Evolutionary conservation across 2,329 filamentous ascomycete species (phyloP).

Genomic region (Ophiocordyceps camponoti-floridani): DNA sequence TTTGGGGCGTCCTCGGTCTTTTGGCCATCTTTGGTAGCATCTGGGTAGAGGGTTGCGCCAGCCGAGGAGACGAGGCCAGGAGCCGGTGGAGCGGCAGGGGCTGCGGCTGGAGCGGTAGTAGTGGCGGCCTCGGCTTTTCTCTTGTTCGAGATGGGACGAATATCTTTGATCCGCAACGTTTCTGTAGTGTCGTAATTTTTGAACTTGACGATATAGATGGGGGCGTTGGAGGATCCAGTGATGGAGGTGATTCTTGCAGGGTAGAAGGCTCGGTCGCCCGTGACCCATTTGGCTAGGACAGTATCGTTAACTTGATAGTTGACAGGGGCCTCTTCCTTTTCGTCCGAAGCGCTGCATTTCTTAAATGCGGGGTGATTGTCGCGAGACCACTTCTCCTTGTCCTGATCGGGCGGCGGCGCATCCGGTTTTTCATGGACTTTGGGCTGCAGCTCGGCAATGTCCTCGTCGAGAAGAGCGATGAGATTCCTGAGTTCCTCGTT

Average conservation of each 20-base stretch:
- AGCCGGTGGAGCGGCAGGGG: constrained; percentile 15
- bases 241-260: constrained; percentile 84
- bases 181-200: constrained; percentile 78
- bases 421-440: constrained; percentile 23
- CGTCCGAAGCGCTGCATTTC: constrained; percentile 27
- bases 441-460: constrained; percentile 61
- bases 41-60: constrained; percentile 38
- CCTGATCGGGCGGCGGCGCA: constrained; percentile 34
- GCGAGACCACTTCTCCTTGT: constrained; percentile 58
- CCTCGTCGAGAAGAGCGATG: constrained; percentile 61
- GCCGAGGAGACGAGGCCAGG: constrained; percentile 32
- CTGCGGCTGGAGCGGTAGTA: constrained; percentile 23
- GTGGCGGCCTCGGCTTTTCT: constrained; percentile 70
- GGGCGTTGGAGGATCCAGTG: constrained; percentile 77
- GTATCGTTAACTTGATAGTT: constrained; percentile 76
- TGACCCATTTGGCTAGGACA: constrained; percentile 78
- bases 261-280: constrained; percentile 81
- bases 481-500: constrained; percentile 67
- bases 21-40: constrained; percentile 42
- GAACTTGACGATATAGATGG: constrained; percentile 90
- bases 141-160: constrained; percentile 65
- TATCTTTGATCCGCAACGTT: constrained; percentile 65
- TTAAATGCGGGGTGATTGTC: constrained; percentile 67
- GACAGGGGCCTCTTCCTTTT: constrained; percentile 34
- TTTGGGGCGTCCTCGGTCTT: constrained; percentile 51